Evolutionary conservation across 2,329 filamentous ascomycete genomes (phyloP).

Genomic region (Metarhizium album): DNA sequence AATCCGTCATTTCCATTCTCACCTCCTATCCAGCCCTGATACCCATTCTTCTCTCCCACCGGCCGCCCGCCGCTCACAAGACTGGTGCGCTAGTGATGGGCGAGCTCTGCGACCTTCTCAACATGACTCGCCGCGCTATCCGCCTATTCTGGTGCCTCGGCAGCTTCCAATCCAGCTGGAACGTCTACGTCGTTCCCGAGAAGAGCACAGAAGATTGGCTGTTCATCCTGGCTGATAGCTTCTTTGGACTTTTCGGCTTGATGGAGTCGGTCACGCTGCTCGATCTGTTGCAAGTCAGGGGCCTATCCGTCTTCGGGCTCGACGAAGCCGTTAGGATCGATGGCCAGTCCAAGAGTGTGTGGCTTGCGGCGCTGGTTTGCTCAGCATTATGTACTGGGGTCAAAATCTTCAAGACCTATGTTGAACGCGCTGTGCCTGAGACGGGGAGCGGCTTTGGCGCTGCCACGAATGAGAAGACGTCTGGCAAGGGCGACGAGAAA

Average conservation of each 20-base stretch:
- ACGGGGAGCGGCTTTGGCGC: slow-evolving; percentile 17
- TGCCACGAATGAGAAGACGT: slow-evolving; percentile 7
- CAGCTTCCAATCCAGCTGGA: slow-evolving; percentile 41
- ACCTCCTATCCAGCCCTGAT: slow-evolving; percentile 32
- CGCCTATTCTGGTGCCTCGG: slow-evolving; percentile 60
- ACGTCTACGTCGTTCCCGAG: slow-evolving; percentile 11
- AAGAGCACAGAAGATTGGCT: slow-evolving; percentile 32
- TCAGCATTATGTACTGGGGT: slow-evolving; percentile 34
- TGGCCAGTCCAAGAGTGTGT: slow-evolving; percentile 55
- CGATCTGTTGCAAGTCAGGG: slow-evolving; percentile 33
- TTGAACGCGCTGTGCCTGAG: slow-evolving; percentile 24
- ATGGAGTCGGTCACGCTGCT: slow-evolving; percentile 55
- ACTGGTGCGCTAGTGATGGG: slow-evolving; percentile 22
- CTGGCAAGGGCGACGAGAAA: slow-evolving; percentile 14
- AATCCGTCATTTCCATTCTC: slow-evolving; percentile 39
- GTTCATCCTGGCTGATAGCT: slow-evolving; percentile 45
- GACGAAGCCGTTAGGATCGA: slow-evolving; percentile 36
- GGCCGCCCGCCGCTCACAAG: slow-evolving; percentile 14
- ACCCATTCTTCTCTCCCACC: slow-evolving; percentile 18
- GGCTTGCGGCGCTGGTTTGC: slow-evolving; percentile 52
- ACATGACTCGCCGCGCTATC: slow-evolving; percentile 48
- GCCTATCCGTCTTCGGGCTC: slow-evolving; percentile 41
- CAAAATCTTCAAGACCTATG: slow-evolving; percentile 27
- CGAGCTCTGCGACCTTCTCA: slow-evolving; percentile 30
- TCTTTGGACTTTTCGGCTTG: slow-evolving; percentile 55